Percentiles rank a stretch among this genome's conserved stretches.
phyloP scores from a whole-genome alignment of 306 rosid species.

The Rosa lucieae region DNA sequence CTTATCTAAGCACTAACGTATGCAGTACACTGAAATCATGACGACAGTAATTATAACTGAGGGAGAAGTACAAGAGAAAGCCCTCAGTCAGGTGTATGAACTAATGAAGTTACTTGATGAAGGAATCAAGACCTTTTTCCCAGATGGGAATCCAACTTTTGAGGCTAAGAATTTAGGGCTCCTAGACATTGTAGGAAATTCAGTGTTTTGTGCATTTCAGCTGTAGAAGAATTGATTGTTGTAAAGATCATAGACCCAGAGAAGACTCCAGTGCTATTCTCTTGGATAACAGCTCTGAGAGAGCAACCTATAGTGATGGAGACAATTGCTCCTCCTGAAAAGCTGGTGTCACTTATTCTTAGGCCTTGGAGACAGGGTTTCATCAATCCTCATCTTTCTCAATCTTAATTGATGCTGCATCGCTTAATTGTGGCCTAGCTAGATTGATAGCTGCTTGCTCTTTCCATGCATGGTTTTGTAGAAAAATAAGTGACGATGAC shows the following conservation, averaged over 20 bases:
- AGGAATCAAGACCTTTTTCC: slow-evolving; percentile 33
- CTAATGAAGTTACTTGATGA: slow-evolving; percentile 31
- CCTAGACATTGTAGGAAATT: slow-evolving; percentile 15
- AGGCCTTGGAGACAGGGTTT: background rate
- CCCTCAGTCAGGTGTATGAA: slow-evolving; percentile 17
- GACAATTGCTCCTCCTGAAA: slow-evolving; percentile 22
- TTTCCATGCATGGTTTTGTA: too few species aligned
- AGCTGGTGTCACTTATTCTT: slow-evolving; percentile 14
- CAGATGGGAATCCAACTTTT: slow-evolving; percentile 22
- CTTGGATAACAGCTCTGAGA: slow-evolving; percentile 27
- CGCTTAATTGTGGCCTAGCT: too few species aligned
- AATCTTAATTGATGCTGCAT: background rate
- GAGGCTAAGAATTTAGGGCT: slow-evolving; percentile 20
- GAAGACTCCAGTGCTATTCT: slow-evolving; percentile 31
- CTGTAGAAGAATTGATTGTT: slow-evolving; percentile 27
- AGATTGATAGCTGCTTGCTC: too few species aligned
- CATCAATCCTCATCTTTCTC: slow-evolving; percentile 5
- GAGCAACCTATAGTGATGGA: slow-evolving; percentile 32
- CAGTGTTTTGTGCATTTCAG: slow-evolving; percentile 8
- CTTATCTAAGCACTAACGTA: background rate
- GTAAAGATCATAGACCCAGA: slow-evolving; percentile 21
- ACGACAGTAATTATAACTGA: slow-evolving; percentile 10
- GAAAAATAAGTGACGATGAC: too few species aligned
- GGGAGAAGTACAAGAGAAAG: slow-evolving; percentile 36
- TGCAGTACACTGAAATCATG: slow-evolving; percentile 17